phyloP scores from a whole-genome alignment of 768 basidiomycete species.

The Russula emetica region DNA sequence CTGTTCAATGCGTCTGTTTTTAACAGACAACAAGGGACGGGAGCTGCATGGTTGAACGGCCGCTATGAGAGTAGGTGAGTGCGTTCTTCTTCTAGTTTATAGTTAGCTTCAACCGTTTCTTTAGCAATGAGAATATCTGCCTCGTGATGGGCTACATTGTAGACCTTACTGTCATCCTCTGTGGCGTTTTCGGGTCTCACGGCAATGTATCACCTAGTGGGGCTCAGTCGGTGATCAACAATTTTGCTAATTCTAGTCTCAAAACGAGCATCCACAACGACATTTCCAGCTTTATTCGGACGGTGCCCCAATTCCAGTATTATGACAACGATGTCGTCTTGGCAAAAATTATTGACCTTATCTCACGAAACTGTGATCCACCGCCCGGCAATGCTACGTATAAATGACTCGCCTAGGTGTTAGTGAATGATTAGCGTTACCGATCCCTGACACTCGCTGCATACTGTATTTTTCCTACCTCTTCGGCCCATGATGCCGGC shows the following conservation, averaged over 20 bases:
- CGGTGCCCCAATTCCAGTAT: background rate
- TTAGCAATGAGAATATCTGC: slow-evolving; percentile 3
- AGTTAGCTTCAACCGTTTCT: background rate
- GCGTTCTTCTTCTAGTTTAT: background rate
- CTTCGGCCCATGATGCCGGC: too few relatives aligned
- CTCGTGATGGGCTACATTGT: slow-evolving; percentile 15
- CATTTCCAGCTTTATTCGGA: background rate
- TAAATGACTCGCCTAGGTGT: too few relatives aligned
- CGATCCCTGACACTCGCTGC: too few relatives aligned
- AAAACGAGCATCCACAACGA: background rate
- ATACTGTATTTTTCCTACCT: background rate
- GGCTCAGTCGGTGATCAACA: background rate
- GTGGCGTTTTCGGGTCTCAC: background rate
- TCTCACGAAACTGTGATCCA: background rate
- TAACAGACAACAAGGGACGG: background rate
- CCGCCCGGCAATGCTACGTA: too few relatives aligned
- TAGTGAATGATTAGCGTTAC: background rate
- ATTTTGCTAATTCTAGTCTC: background rate
- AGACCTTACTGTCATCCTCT: slow-evolving; percentile 4
- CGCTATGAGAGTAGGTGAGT: slow-evolving; percentile 1
- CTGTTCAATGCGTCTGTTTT: background rate
- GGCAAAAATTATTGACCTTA: slow-evolving; percentile 4
- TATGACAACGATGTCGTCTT: background rate
- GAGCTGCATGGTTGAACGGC: background rate
- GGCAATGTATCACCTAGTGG: background rate